Percentiles rank a stretch among this genome's conserved stretches.
phyloP scores from a whole-genome alignment of 129 eudicot species.

The Centella asiatica region DNA sequence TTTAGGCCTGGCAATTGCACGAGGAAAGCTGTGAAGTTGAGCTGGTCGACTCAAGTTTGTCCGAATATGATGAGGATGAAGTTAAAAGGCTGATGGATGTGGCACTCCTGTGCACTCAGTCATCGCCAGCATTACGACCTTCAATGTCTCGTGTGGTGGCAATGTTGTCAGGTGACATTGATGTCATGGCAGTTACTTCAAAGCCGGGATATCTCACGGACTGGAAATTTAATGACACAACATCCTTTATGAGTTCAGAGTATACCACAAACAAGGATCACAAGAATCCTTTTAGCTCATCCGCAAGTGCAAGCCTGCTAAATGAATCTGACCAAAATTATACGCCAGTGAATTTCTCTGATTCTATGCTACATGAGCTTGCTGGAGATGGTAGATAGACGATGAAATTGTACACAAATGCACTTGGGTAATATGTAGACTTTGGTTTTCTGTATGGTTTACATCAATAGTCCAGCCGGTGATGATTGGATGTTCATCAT shows the following conservation, averaged over 20 bases:
- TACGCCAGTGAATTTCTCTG: conserved; percentile 18
- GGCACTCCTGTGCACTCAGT: conserved; percentile 72
- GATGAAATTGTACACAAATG: neutral
- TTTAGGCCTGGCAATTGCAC: conserved; percentile 75
- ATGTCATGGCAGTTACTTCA: conserved; percentile 32
- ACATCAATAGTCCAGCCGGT: no score
- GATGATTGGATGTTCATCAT: no score
- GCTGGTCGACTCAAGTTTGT: conserved; percentile 41
- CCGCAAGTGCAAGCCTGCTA: conserved; percentile 16
- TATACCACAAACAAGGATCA: conserved; percentile 6
- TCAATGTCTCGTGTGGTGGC: conserved; percentile 85
- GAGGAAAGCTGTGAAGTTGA: conserved; percentile 46
- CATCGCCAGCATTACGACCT: conserved; percentile 56
- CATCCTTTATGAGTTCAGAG: conserved; percentile 23
- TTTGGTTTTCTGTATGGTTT: neutral
- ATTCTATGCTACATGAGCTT: conserved; percentile 25
- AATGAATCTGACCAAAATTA: neutral
- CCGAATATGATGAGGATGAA: conserved; percentile 37
- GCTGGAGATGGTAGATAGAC: conserved; percentile 31
- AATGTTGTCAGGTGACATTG: conserved; percentile 64
- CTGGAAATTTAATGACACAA: conserved; percentile 47
- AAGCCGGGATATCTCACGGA: conserved; percentile 57
- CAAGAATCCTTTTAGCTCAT: neutral
- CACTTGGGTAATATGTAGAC: no score
- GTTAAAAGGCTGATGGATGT: conserved; percentile 38